Conservation (phyloP, 352 stramenopile species). For the Globisporangium carolinianum region DNA sequence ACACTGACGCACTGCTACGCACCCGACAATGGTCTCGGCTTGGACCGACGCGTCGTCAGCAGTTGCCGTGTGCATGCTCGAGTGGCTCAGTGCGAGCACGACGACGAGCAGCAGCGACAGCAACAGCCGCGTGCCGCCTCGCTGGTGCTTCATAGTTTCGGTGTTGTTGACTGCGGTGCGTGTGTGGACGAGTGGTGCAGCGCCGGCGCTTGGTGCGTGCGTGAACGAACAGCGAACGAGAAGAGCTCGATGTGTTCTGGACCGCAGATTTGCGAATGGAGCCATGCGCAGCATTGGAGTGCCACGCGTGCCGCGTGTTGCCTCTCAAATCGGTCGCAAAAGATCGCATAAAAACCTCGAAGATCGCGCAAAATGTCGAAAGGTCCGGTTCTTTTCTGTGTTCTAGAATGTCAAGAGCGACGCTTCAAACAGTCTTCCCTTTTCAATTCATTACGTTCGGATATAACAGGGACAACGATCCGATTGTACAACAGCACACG, state of each 20-base stretch:
- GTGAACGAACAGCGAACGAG: no score
- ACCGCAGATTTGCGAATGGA: conserved; percentile 1
- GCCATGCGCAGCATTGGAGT: not conserved
- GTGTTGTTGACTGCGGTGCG: not conserved
- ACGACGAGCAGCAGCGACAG: conserved; percentile 33
- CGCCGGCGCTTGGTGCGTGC: not conserved
- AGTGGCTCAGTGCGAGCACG: conserved; percentile 24
- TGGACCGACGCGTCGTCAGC: conserved; percentile 28
- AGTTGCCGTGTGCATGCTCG: conserved; percentile 9
- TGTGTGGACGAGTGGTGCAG: not conserved
- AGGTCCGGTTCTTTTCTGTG: no score
- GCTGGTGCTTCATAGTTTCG: conserved; percentile 7
- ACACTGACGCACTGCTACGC: conserved; percentile 4
- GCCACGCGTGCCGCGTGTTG: not conserved
- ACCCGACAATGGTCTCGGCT: conserved; percentile 35
- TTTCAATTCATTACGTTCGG: no score
- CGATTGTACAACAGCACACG: no score
- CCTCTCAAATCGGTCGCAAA: not conserved
- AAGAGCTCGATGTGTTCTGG: no score
- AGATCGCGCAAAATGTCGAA: not conserved
- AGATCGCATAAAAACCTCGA: not conserved
- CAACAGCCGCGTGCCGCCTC: conserved; percentile 12
- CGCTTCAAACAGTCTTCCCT: not conserved
- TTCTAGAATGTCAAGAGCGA: not conserved
- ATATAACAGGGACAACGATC: no score